Percentiles rank a stretch among this genome's conserved stretches.
Conservation (phyloP, 2,329 filamentous ascomycete species). For the Fusarium cyanostomum region DNA sequence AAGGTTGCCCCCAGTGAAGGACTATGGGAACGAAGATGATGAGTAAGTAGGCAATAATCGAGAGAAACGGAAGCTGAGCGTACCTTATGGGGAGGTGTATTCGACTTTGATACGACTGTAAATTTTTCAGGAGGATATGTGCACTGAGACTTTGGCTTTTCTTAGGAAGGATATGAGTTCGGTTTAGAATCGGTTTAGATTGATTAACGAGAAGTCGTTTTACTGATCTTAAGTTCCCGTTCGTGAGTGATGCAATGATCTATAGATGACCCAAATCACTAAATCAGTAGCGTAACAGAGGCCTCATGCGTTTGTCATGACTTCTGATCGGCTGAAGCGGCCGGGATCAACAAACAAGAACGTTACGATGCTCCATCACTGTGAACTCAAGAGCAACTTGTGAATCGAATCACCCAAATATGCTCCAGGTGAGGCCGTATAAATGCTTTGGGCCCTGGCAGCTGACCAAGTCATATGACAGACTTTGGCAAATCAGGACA, state of each 20-base stretch:
- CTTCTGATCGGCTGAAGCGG: background rate
- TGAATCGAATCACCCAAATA: no score
- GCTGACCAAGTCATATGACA: no score
- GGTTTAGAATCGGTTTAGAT: no score
- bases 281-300: background rate
- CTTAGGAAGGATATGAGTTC: background rate
- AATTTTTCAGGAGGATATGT: background rate
- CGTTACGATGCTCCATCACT: no score
- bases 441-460: no score
- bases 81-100: no score
- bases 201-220: background rate
- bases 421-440: no score
- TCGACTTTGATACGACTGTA: no score
- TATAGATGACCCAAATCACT: background rate
- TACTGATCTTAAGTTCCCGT: background rate
- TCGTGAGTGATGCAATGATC: background rate
- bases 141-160: background rate
- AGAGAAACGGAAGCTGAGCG: background rate
- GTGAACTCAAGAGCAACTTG: no score
- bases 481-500: no score
- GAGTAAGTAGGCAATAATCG: background rate
- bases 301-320: slow-evolving; percentile 1
- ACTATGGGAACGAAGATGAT: background rate
- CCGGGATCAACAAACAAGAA: no score
- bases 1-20: background rate